Evolutionary conservation across 2,329 filamentous ascomycete genomes (phyloP), one percentile per base, ranked within the genome.

Genomic region (Penicillium sp.): DNA sequence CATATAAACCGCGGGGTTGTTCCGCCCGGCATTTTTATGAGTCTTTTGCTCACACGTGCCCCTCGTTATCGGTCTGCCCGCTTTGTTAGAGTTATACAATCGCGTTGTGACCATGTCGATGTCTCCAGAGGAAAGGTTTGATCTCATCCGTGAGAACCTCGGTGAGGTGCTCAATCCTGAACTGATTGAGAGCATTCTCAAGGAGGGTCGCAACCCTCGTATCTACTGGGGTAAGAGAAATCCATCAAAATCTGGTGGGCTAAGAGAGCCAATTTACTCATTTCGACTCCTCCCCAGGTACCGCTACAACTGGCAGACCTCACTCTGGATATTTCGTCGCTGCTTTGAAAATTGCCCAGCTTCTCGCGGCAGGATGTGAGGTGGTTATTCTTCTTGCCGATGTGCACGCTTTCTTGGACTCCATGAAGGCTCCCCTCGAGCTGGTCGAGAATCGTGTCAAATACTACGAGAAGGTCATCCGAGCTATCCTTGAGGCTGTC

Each of bases 301-400:
- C 91, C 86, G 35, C 88, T 13, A 89, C 88, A 12, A 94, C 89
- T 0, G 89, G 89, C n/a, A 79, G 84, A 51, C 90, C 90, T 46
- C 90, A 96, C 69, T 87, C 83, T 66, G 90, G 88, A 58, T 95
- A 95, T 77, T 88, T 48, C 35, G 86, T 93, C 8, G 85, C 90
- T 5, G 85, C 86, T 9, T 13, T 95, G 65, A 96, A 96, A 72
- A 86, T 96, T 53, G 90, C 89, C 35, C 85, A 96, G 67, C 83
- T 95, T 62, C 81, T 96, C 32, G 79, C 82, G 33, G 90, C 91
- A 28, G 90, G 86, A 34, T 95, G 89, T 73, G 81, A 90, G 50
- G 82, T 94, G 50, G 87, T 82, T 47, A 79, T 94, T 50, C 81
- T 94, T 33, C 81, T 93, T 3, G 70, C 70, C 25, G 72, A 88